A percentile compares a stretch with the other conserved stretches of the same genome.
Evolutionary conservation across 306 rosid genomes (phyloP).

Genomic region (Cucumis melo): DNA sequence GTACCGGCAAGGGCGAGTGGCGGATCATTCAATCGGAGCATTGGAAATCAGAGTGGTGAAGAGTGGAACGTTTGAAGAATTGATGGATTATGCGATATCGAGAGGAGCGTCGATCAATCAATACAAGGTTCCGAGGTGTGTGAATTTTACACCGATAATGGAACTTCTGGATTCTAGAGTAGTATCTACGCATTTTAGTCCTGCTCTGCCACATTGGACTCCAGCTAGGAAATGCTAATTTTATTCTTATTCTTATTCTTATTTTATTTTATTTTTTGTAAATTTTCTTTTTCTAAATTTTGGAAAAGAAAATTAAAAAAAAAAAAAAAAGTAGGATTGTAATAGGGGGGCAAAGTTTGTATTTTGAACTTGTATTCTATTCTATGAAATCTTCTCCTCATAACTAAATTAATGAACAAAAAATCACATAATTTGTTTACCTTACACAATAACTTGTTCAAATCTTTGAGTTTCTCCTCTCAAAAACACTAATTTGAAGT

Average conservation of each 20-base stretch:
- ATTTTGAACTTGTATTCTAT: not conserved
- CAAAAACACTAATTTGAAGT: too few relatives aligned
- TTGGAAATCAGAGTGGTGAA: conserved; percentile 38
- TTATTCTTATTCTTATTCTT: too few relatives aligned
- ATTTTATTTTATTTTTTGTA: not conserved
- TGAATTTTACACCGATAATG: conserved; percentile 45
- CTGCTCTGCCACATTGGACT: conserved; percentile 35
- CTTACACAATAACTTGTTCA: not conserved
- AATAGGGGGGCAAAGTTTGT: not conserved
- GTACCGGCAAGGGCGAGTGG: conserved; percentile 38
- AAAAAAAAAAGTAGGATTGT: not conserved
- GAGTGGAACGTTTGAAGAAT: conserved; percentile 39
- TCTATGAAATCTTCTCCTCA: not conserved
- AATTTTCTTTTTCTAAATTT: not conserved
- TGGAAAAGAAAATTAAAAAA: not conserved
- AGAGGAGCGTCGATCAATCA: conserved; percentile 52
- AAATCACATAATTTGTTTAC: conserved; percentile 3
- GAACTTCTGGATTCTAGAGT: conserved; percentile 43
- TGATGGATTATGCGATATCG: conserved; percentile 52
- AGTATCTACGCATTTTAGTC: conserved; percentile 38
- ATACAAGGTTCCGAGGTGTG: conserved; percentile 52
- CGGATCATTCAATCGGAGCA: conserved; percentile 42
- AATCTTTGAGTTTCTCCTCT: too few relatives aligned
- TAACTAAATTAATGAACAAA: not conserved
- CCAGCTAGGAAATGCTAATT: conserved; percentile 21